Conservation (phyloP, 2,329 filamentous ascomycete genomes). For the Incumbomyces delicatus region DNA sequence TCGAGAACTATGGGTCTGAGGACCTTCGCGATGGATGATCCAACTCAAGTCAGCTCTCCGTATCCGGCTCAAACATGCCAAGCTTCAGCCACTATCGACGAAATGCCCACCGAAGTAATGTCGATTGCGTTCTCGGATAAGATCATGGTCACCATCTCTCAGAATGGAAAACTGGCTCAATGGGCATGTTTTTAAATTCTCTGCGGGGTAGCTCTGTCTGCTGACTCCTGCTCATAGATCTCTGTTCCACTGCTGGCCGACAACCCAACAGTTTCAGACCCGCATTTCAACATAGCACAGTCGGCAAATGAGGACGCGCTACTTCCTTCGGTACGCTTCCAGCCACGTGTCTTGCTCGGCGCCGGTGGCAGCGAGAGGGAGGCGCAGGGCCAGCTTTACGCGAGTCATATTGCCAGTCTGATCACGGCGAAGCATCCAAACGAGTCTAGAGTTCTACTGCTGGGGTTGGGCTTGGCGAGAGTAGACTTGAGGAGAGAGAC, state of each 20-base stretch:
- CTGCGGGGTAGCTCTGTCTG: constrained; percentile 11
- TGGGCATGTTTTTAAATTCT: constrained; percentile 54
- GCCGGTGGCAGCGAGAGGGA: constrained; percentile 71
- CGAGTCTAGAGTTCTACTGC: constrained; percentile 49
- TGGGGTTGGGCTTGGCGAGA: constrained; percentile 29
- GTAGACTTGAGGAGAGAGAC: constrained; percentile 18
- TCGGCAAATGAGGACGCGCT: constrained; percentile 43
- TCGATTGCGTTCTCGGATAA: constrained; percentile 74
- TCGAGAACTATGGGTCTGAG: not conserved
- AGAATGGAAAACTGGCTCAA: constrained; percentile 75
- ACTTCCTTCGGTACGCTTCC: constrained; percentile 72
- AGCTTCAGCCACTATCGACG: constrained; percentile 54
- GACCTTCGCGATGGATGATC: constrained; percentile 11
- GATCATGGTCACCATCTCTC: constrained; percentile 79
- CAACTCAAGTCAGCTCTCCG: constrained; percentile 28
- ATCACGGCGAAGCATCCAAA: constrained; percentile 60
- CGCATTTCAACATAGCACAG: constrained; percentile 26
- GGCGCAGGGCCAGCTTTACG: constrained; percentile 76
- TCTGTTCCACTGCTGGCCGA: constrained; percentile 60
- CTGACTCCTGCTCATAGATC: constrained; percentile 25
- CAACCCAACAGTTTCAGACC: constrained; percentile 43
- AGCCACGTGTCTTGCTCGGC: constrained; percentile 76
- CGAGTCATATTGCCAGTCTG: constrained; percentile 76
- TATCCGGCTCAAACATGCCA: constrained; percentile 60
- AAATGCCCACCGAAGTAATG: constrained; percentile 61